Percentiles rank a stretch among this genome's conserved stretches.
phyloP scores from a whole-genome alignment of 1,284 basidiomycete genomes.

The Malassezia obtusa region DNA sequence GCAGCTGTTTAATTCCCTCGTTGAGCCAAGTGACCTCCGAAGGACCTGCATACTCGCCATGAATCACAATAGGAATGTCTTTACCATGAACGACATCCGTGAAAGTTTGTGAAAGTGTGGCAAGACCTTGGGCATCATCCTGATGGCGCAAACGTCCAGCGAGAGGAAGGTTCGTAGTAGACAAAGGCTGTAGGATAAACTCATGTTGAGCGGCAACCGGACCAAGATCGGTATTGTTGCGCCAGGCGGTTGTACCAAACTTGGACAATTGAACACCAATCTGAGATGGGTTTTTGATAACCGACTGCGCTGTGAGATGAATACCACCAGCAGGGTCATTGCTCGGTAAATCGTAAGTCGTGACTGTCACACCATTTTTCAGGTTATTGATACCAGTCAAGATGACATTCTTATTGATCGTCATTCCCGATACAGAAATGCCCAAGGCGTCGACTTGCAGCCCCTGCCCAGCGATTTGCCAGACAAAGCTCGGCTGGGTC shows the following conservation, averaged over 20 bases:
- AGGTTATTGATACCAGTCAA: conserved; percentile 66
- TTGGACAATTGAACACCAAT: conserved; percentile 62
- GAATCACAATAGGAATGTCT: conserved; percentile 58
- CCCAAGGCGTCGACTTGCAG: conserved; percentile 54
- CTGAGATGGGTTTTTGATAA: conserved; percentile 63
- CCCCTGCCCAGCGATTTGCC: conserved; percentile 63
- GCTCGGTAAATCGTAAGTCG: conserved; percentile 63
- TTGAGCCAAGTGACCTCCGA: conserved; percentile 63
- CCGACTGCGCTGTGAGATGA: conserved; percentile 59
- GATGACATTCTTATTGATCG: conserved; percentile 58
- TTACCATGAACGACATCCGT: conserved; percentile 64
- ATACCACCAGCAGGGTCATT: conserved; percentile 69
- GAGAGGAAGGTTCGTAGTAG: conserved; percentile 56
- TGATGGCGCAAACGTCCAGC: conserved; percentile 62
- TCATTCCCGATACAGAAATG: conserved; percentile 54
- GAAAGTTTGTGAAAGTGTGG: conserved; percentile 59
- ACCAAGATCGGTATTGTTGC: conserved; percentile 57
- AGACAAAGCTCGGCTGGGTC: conserved; percentile 62
- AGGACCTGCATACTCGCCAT: conserved; percentile 60
- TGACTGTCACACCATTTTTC: conserved; percentile 58
- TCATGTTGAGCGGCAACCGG: conserved; percentile 54
- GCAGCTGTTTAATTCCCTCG: conserved; percentile 62
- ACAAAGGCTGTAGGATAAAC: conserved; percentile 57
- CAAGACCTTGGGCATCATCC: conserved; percentile 53
- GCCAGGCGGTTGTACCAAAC: conserved; percentile 59